A percentile compares a stretch with the other conserved stretches of the same genome.
Evolutionary conservation across 2,329 filamentous ascomycete genomes (phyloP).

Genomic region (Lasiodiplodia citricola): DNA sequence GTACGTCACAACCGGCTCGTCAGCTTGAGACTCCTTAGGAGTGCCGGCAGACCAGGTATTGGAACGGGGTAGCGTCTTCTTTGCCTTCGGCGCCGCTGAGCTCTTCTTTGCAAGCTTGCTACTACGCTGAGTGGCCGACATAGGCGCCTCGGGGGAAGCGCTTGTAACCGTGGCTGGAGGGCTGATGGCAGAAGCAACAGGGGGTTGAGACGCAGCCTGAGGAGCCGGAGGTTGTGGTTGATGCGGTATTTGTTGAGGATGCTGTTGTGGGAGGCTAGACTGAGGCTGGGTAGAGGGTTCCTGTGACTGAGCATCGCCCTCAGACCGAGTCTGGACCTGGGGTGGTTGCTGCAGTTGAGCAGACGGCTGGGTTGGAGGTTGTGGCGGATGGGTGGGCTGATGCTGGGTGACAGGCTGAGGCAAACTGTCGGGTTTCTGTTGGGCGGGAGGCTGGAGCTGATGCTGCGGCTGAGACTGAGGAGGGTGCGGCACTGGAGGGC

Average conservation of each 20-base stretch:
- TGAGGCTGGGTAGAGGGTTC: not conserved
- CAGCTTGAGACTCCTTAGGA: slow-evolving; percentile 38
- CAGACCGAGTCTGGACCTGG: not conserved
- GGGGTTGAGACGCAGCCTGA: not conserved
- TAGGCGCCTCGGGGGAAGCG: not conserved
- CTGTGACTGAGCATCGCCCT: not conserved
- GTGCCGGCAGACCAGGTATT: slow-evolving; percentile 44
- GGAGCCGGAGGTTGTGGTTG: not conserved
- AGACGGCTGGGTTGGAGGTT: not conserved
- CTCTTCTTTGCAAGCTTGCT: slow-evolving; percentile 22
- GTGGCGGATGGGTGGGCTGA: not conserved
- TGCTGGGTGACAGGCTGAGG: not conserved
- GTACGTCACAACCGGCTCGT: slow-evolving; percentile 22
- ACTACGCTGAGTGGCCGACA: not conserved
- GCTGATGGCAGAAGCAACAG: not conserved
- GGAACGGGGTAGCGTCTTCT: slow-evolving; percentile 39
- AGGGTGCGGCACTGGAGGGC: not conserved
- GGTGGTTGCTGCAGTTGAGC: not conserved
- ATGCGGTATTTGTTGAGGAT: not conserved
- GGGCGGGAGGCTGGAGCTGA: not conserved
- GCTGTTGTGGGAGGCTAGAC: not conserved
- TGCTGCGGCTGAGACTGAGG: not conserved
- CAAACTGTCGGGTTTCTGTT: not conserved
- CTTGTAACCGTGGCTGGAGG: not conserved
- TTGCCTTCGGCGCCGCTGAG: slow-evolving; percentile 34